These are phyloP conservation scores for Eucalyptus dawsonii DNA, from an alignment of 345 rosid species.

Conservation along the genomic window DNA sequence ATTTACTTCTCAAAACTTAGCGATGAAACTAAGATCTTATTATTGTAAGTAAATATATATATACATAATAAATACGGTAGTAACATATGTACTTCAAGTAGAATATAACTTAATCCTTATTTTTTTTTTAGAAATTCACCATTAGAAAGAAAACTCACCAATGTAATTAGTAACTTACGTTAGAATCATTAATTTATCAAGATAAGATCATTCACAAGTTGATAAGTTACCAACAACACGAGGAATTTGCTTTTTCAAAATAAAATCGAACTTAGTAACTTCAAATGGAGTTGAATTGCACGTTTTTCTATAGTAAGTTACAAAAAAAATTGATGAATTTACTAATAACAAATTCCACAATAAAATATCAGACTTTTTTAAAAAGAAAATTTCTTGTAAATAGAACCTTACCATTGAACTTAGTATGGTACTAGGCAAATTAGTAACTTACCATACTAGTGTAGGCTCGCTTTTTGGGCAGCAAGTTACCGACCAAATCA, in stretches of 20 bases:
- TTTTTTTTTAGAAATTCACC: neutral
- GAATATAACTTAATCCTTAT: no score
- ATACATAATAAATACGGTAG: no score
- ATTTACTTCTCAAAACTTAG: neutral
- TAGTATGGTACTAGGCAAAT: neutral
- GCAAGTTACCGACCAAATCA: neutral
- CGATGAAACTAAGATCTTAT: neutral
- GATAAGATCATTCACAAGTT: neutral
- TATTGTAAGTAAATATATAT: no score
- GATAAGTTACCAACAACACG: neutral
- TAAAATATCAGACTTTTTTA: neutral
- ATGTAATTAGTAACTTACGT: neutral
- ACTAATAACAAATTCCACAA: neutral
- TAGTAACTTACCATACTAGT: neutral
- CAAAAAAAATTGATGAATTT: neutral
- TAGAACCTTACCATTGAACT: neutral
- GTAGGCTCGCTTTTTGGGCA: neutral
- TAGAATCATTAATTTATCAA: neutral
- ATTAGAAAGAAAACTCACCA: neutral
- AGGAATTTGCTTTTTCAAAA: neutral
- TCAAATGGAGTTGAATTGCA: neutral
- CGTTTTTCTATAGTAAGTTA: neutral
- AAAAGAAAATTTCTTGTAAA: neutral
- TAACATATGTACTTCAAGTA: no score
- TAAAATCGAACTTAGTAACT: neutral